Evolutionary conservation across 768 basidiomycete species (phyloP), one percentile per base, ranked within the genome.

Genomic region (Terana coerulea): DNA sequence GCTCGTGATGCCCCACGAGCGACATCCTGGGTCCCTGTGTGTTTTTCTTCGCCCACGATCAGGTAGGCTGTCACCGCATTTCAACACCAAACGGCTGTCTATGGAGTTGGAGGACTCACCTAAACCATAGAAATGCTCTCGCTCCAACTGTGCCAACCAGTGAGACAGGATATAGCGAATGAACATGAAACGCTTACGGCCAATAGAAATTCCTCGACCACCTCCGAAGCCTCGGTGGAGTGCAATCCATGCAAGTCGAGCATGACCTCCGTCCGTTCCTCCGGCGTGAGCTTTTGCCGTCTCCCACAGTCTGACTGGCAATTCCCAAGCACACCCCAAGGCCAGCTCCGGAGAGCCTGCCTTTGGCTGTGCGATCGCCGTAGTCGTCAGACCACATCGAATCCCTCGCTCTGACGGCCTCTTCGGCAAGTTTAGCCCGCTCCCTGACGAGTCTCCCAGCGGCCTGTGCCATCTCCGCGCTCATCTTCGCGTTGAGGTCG

Each of bases 41-140:
- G 95, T 68, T 94, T 95, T 68, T 95, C 91, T 70, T 98, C 93
- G 17, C 97, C 95, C 5, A 98, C 91, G 37, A 99, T 77, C 17
- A 91, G 72, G 65, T 88, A 99, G 5, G 90, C 93, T 88, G 58
- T 31, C 11, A 26, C 43, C 21, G 9, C 22, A 22, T 19, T 3
- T 24, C 34, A 6, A 43, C 19, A 9, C 29, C 14, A 43, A 29
- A 34, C 9, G 44, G 31, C 21, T 44, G 28, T 31, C 5, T 37
- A 41, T 26, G 29, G 12, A 24, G 17, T 24, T 30, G 29, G 54
- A 52, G 40, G 15, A 69, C 80, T 59, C 55, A 90, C 89, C 86
- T 50, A 97, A 72, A 6, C 95, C 95, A 63, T 86, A 83, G 70
- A 84, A 95, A 63, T 86, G 83, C 64, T 97, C 94, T 22, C 77